Conservation (phyloP, 2,329 filamentous ascomycete genomes). For the Trichoderma polysporum region DNA sequence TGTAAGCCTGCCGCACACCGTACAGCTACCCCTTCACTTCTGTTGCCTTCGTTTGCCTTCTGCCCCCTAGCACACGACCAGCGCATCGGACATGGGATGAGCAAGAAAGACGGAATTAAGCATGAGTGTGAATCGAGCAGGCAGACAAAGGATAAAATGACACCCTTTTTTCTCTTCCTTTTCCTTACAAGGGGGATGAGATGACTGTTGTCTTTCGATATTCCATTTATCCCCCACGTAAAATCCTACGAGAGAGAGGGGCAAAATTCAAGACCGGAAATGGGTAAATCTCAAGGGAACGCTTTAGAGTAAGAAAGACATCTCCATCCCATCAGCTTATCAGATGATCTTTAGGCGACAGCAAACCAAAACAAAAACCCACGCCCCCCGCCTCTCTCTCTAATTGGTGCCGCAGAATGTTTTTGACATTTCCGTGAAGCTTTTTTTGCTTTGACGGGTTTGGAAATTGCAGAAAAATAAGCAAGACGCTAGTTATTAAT, state of each 20-base stretch:
- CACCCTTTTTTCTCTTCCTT: no score
- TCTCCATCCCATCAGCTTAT: not conserved
- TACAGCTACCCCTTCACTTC: not conserved
- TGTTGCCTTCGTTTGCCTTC: not conserved
- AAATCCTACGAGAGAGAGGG: no score
- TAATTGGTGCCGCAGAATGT: not conserved
- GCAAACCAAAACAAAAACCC: not conserved
- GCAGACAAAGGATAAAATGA: not conserved
- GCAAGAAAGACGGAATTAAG: slow-evolving; percentile 5
- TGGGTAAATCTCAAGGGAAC: not conserved
- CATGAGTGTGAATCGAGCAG: not conserved
- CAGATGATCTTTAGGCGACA: not conserved
- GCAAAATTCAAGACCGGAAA: not conserved
- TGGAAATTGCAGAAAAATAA: not conserved
- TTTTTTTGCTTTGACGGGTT: not conserved
- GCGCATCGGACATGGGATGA: not conserved
- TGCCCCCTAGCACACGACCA: not conserved
- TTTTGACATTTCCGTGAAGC: not conserved
- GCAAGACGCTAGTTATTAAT: not conserved
- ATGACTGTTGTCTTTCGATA: no score
- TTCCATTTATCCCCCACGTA: no score
- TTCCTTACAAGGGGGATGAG: not conserved
- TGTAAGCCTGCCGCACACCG: not conserved
- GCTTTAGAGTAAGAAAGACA: not conserved
- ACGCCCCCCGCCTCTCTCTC: not conserved